Conservation (phyloP, 164 flowering plant species). For the Brasenia schreberi region DNA sequence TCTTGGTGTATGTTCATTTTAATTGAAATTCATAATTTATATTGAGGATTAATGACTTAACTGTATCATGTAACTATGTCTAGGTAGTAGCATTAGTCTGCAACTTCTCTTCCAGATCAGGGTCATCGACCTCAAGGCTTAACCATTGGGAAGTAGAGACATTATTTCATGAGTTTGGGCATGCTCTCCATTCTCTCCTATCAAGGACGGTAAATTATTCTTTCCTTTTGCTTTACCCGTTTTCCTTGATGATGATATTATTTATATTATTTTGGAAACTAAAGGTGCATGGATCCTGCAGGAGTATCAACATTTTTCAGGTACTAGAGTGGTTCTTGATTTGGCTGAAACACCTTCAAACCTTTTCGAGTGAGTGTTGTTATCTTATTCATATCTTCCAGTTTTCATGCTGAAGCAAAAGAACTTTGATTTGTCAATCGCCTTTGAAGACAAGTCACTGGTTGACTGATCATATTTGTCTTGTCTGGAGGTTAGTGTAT, state of each 20-base stretch:
- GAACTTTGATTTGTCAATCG: too few species aligned
- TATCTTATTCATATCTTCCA: too few species aligned
- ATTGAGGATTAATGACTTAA: background rate
- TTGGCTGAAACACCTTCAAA: slow-evolving; percentile 93
- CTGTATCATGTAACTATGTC: slow-evolving; percentile 3
- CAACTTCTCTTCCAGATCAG: slow-evolving; percentile 54
- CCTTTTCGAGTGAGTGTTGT: slow-evolving; percentile 79
- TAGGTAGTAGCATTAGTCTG: slow-evolving; percentile 96
- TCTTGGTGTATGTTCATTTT: too few species aligned
- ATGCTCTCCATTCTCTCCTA: slow-evolving; percentile 94
- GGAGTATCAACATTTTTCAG: slow-evolving; percentile 98
- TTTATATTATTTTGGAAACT: too few species aligned
- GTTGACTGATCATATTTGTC: too few species aligned
- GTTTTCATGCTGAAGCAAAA: too few species aligned
- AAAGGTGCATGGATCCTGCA: slow-evolving; percentile 13
- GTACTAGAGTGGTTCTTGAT: slow-evolving; percentile 90
- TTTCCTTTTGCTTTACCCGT: too few species aligned
- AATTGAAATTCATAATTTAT: background rate
- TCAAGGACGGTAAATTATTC: slow-evolving; percentile 71
- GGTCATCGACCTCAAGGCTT: slow-evolving; percentile 45
- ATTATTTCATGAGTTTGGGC: slow-evolving; percentile 97
- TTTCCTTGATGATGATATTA: too few species aligned
- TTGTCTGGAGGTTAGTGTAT: too few species aligned
- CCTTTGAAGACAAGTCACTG: too few species aligned
- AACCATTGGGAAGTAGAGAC: slow-evolving; percentile 85